phyloP scores from a whole-genome alignment of 805 yeast genomes.

The Hermanozyma aechmeae region DNA sequence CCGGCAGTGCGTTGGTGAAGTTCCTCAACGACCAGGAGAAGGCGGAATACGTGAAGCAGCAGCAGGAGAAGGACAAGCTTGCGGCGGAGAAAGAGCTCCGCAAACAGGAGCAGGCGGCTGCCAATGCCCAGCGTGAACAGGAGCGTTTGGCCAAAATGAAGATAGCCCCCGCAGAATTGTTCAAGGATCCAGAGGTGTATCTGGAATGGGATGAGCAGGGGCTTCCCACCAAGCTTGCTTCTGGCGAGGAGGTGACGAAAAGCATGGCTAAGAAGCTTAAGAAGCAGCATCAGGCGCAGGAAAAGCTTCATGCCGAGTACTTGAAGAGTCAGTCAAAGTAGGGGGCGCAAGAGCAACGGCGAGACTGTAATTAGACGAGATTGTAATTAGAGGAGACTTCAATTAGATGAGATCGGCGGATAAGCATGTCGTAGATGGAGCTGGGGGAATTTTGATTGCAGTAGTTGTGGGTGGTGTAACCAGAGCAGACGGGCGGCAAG shows the following conservation, averaged over 20 bases:
- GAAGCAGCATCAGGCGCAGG: conserved; percentile 73
- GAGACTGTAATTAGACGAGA: too few relatives aligned
- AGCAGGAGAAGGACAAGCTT: conserved; percentile 47
- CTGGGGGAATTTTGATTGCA: too few relatives aligned
- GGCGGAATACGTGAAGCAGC: conserved; percentile 44
- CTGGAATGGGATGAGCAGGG: conserved; percentile 82
- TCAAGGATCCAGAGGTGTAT: conserved; percentile 46
- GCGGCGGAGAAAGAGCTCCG: conserved; percentile 52
- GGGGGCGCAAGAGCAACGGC: too few relatives aligned
- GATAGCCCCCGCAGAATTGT: conserved; percentile 63
- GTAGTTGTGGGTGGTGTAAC: too few relatives aligned
- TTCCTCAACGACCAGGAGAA: conserved; percentile 65
- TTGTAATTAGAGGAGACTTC: too few relatives aligned
- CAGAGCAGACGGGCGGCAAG: too few relatives aligned
- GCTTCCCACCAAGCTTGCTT: conserved; percentile 63
- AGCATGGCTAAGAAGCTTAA: conserved; percentile 74
- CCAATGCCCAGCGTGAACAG: conserved; percentile 51
- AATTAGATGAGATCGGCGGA: too few relatives aligned
- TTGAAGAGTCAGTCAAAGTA: conserved; percentile 13
- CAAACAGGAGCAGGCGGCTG: conserved; percentile 40
- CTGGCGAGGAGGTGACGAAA: conserved; percentile 80
- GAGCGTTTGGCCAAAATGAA: conserved; percentile 62
- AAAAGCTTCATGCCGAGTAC: conserved; percentile 70
- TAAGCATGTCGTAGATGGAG: too few relatives aligned
- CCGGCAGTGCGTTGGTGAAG: conserved; percentile 76